These are phyloP conservation scores for Ceratocystis ficicola DNA, from an alignment of 2,329 filamentous ascomycete genomes.

Conservation along the genomic window DNA sequence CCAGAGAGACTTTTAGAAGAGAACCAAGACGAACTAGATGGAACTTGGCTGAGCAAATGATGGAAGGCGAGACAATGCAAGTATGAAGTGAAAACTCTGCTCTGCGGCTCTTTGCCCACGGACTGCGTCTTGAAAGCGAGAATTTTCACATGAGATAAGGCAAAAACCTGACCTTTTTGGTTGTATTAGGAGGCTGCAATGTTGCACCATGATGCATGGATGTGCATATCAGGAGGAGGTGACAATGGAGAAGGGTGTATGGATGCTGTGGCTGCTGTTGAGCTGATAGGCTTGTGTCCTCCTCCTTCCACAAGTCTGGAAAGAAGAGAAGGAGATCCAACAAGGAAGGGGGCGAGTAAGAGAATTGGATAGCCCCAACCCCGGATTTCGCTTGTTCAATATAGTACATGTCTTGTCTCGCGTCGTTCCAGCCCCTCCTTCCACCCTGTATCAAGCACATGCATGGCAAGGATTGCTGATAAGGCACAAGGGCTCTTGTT, in stretches of 20 bases:
- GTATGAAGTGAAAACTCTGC: conserved; percentile 3
- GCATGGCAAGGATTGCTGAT: neutral
- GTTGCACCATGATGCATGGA: neutral
- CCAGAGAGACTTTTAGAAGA: neutral
- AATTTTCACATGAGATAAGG: conserved; percentile 8
- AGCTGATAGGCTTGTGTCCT: neutral
- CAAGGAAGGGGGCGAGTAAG: neutral
- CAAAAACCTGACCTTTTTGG: neutral
- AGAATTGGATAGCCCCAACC: neutral
- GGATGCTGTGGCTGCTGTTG: neutral
- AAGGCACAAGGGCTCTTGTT: neutral
- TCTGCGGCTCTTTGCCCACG: neutral
- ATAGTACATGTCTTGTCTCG: neutral
- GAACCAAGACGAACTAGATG: neutral
- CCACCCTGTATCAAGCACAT: neutral
- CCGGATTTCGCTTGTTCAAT: neutral
- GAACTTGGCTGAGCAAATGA: neutral
- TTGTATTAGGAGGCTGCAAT: neutral
- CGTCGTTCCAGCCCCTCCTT: neutral
- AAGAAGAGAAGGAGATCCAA: neutral
- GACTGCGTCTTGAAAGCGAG: neutral
- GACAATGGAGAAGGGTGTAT: neutral
- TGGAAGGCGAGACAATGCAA: neutral
- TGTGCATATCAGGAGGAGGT: neutral
- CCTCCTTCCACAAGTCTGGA: neutral